Conservation (phyloP, 306 rosid species). For the Luffa acutangula region DNA sequence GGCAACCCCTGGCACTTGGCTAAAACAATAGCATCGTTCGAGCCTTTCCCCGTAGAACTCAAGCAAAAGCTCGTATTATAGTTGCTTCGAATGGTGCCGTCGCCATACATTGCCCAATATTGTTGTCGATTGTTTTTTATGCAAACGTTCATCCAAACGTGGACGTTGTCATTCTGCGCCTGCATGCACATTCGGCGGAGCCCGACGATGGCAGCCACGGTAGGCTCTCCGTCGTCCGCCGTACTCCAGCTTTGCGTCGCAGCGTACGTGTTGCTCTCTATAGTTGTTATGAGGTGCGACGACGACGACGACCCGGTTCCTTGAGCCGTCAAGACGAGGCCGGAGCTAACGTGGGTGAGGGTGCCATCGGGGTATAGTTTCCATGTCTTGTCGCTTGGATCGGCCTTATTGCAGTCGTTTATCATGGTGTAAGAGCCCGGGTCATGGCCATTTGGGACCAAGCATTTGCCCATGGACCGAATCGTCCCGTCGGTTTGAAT, state of each 20-base stretch:
- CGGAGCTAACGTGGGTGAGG: background rate
- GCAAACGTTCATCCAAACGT: background rate
- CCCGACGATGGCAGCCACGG: background rate
- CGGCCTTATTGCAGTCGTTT: background rate
- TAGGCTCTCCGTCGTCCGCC: background rate
- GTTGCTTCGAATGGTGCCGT: background rate
- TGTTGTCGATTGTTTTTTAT: background rate
- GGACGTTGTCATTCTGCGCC: background rate
- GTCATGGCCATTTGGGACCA: background rate
- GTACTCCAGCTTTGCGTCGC: background rate
- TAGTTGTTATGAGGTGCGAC: background rate
- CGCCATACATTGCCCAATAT: background rate
- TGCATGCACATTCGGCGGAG: background rate
- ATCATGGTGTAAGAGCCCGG: background rate
- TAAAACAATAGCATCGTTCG: background rate
- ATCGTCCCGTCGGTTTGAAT: background rate
- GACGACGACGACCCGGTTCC: too few relatives aligned
- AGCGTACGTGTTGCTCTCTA: background rate
- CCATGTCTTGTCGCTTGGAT: background rate
- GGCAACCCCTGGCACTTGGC: background rate
- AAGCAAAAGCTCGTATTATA: background rate
- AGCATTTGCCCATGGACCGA: background rate
- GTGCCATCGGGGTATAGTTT: background rate
- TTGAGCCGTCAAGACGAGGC: background rate
- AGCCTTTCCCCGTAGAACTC: constrained; percentile 2